Base-by-base conservation (phyloP, 305 asterid species). In the Fraxinus xanthoxyloides region DNA sequence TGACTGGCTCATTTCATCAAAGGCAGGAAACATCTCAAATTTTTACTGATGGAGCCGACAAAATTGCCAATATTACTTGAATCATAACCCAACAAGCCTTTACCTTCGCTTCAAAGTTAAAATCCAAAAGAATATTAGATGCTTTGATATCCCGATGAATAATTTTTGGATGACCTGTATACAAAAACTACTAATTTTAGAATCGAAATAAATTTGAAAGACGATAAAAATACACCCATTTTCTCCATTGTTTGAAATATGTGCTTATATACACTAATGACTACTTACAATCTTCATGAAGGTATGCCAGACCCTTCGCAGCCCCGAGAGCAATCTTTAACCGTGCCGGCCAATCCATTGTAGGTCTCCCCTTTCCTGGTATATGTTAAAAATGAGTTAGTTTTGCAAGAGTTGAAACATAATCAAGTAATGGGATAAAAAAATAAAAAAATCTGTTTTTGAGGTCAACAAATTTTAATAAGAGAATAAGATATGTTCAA, bases 101-200 rank as follows among this genome's bases (percentile, higher is more conserved):
- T 84, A 93, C 97, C 97, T 88, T 90, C 32, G 97, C 90, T 90
- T 93, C 97, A 61, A 93, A 93, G 82, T 93, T 93, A 31, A 88
- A 91, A 85, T 93, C 92, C 80, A 93, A 5, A 12, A 93, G 94
- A 82, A 93, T 93, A 85, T 93, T 93, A 51, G 97, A 79, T 72
- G 93, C 92, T 89, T 94, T 92, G 87, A 91, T 92, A 83, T 94
- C 97, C 54, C 98, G 90, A 81, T 94, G 98, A 81, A 94, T 92
- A 85, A 94, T 94, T 85, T 91, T 93, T 0, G 98, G 98, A 88
- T 94, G 97, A 82, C 98, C 98, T 94, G 90, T 23, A 51, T 32
- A 21, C 73, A 81, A 13, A 31, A 59, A 81, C 31, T 54, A 4
- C 13, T 7, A 51, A 80, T n/a, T 54, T 82, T 54, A 82, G 59